Evolutionary conservation across 768 basidiomycete species (phyloP).

Genomic region (Ephemerocybe angulata): DNA sequence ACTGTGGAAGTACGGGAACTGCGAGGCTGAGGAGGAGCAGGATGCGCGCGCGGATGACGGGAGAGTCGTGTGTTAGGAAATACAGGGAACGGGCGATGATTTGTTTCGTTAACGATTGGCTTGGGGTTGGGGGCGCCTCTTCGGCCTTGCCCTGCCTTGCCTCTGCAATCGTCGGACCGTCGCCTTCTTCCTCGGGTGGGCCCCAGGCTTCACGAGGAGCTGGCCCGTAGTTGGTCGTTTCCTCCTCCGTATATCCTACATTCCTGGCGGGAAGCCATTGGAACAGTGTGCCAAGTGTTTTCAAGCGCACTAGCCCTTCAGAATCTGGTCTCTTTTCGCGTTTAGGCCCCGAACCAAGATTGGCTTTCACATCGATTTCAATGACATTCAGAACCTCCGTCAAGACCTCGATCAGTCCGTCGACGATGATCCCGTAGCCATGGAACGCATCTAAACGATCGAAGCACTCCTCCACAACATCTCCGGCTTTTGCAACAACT

Average conservation of each 20-base stretch:
- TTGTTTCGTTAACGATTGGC: slow-evolving; percentile 74
- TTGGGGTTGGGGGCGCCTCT: slow-evolving; percentile 49
- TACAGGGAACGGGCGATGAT: slow-evolving; percentile 85
- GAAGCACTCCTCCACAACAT: slow-evolving; percentile 96
- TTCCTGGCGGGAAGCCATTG: slow-evolving; percentile 60
- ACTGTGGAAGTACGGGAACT: slow-evolving; percentile 66
- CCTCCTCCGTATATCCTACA: slow-evolving; percentile 32
- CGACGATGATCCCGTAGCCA: slow-evolving; percentile 83
- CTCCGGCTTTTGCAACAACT: slow-evolving; percentile 85
- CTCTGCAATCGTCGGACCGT: too few relatives aligned
- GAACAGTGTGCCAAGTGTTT: slow-evolving; percentile 48
- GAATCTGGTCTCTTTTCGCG: slow-evolving; percentile 12
- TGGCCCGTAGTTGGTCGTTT: slow-evolving; percentile 52
- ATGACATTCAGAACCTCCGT: slow-evolving; percentile 81
- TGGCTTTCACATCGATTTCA: slow-evolving; percentile 45
- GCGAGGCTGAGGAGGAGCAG: slow-evolving; percentile 71
- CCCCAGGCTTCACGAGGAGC: slow-evolving; percentile 62
- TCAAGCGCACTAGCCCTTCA: slow-evolving; percentile 25
- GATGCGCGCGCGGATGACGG: slow-evolving; percentile 81
- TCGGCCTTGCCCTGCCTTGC: slow-evolving; percentile 19
- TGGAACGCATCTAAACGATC: slow-evolving; percentile 95
- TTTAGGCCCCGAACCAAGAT: slow-evolving; percentile 13
- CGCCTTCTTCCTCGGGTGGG: slow-evolving; percentile 23
- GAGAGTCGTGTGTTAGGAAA: slow-evolving; percentile 88
- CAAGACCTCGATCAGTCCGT: slow-evolving; percentile 84